Base-by-base conservation (phyloP, 768 basidiomycete species). In the Podaxis mareebaensis region DNA sequence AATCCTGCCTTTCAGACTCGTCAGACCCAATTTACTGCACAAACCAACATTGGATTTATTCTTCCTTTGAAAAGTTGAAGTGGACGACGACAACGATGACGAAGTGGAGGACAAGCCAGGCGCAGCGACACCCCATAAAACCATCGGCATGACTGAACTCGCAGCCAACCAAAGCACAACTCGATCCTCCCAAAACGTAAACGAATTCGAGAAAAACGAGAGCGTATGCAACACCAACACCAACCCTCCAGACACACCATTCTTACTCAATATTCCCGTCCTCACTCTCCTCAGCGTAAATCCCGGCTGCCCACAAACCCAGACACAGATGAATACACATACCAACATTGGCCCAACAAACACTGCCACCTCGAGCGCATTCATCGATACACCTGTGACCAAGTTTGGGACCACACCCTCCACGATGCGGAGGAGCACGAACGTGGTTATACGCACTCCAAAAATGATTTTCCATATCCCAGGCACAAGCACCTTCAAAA, bases 121-220 rank as follows among this genome's bases (percentile, higher is more conserved):
- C 1, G 66, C 73, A 95, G 97, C 1, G 93, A 86, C 15, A 95
- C 65, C 0, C 91, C 90, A 53, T 79, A 79, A 36, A 90, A 91
- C 76, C 63, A 77, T 78, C 0, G 88, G 87, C 11, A 86, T 74
- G 40, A 94, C 76, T 33, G 85, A 90, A 40, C 83, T 84, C 49
- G 88, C 71, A 64, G 89, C 77, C 59, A 99, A 82, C 81, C 88
- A 96, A 7, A 87, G 84, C 11, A 91, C 80, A 60, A 93, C 79
- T 36, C 84, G 84, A 72, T 98, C 96, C 82, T 99, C 97, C 95
- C 95, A 98, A 73, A 99, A 85, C 20, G 92, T 93, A 79, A 93
- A 96, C 0, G 95, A 97, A 78, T 99, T 99, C 26, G 95, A 96
- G 15, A 90, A 84, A 75, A 96, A 96, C 6, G 89, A 79, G 3